Percentiles rank a stretch among this genome's conserved stretches.
Conservation (phyloP, 1,284 basidiomycete genomes). For the Cryptococcus jaspeensis region DNA sequence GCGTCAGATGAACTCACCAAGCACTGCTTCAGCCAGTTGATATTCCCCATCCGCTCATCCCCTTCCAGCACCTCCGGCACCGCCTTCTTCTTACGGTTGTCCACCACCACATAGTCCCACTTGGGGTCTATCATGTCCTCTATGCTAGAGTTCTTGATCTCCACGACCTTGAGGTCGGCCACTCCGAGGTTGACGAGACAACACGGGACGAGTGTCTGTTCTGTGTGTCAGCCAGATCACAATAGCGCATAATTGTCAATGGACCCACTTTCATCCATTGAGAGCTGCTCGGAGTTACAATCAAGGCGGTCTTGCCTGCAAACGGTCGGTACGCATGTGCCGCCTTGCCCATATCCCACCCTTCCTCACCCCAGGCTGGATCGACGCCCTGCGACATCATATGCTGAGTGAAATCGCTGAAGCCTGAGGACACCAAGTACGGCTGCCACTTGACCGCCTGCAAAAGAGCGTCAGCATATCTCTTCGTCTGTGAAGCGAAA, state of each 20-base stretch:
- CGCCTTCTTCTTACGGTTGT: slow-evolving; percentile 52
- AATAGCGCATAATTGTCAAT: background rate
- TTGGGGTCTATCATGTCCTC: slow-evolving; percentile 30
- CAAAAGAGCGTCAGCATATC: slow-evolving; percentile 2
- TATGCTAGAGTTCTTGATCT: slow-evolving; percentile 41
- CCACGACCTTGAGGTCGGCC: slow-evolving; percentile 56
- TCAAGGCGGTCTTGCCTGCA: slow-evolving; percentile 29
- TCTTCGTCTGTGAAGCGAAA: background rate
- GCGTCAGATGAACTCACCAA: slow-evolving; percentile 50
- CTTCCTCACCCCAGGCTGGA: slow-evolving; percentile 63
- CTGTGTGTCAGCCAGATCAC: slow-evolving; percentile 1
- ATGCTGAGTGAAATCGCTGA: slow-evolving; percentile 57
- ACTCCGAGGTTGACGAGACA: slow-evolving; percentile 71
- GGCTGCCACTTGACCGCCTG: slow-evolving; percentile 59
- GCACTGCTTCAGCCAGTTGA: slow-evolving; percentile 77
- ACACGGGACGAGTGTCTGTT: slow-evolving; percentile 59
- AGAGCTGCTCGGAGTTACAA: slow-evolving; percentile 24
- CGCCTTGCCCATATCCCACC: slow-evolving; percentile 52
- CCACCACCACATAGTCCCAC: slow-evolving; percentile 68
- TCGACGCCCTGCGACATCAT: slow-evolving; percentile 69
- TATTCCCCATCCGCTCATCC: slow-evolving; percentile 31
- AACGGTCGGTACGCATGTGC: slow-evolving; percentile 52
- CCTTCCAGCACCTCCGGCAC: slow-evolving; percentile 46
- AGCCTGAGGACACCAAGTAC: slow-evolving; percentile 69
- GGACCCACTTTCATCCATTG: slow-evolving; percentile 28